Base-by-base conservation (phyloP, 176 grass and related monocot species). In the Hordeum marinum region DNA sequence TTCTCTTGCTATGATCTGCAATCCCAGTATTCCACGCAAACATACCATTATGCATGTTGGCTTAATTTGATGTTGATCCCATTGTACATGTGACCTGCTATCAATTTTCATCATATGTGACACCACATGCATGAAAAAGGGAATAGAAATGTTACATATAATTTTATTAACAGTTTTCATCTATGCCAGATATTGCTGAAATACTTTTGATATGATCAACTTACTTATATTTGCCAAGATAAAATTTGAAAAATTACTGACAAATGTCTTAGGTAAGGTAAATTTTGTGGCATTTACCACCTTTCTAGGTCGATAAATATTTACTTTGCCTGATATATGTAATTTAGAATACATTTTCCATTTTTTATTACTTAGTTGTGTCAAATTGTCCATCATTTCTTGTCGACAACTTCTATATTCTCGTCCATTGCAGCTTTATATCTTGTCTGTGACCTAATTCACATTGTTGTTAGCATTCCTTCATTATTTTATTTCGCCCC, bases 341-440 rank as follows among this genome's bases (percentile, higher is more conserved):
- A 45, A 17, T 45, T 45, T 72, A 43, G 6, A 43, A 24, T 23
- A 72, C 24, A 75, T 48, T 75, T 48, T 8, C 42, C 24, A 27
- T 58, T 1, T 58, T 3, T 42, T 48, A 14, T 71, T 71, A 43
- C 11, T 85, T 59, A 34, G 23, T 43, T 83, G 7, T 79, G 63
- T 58, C 7, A 11, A 72, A 37, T 60, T 80, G 54, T 55, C 50
- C 54, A 78, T 69, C 63, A 8, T 37, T 70, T 23, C 8, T 43
- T 80, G 45, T 40, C 64, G 40, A 66, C 41, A 20, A 63, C 58
- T 81, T 43, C n/a, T 78, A 27, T 82, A 54, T 82, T 59, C 13
- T 59, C 75, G 59, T 37, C 35, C 20, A 85, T 37, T 82, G 37
- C 46, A 50, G 7, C 41, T 40, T 71, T 31, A 20, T 25, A 39